Evolutionary conservation across 805 yeast species (phyloP), one percentile per base, ranked within the genome.

Genomic region (Hanseniaspora vineae): DNA sequence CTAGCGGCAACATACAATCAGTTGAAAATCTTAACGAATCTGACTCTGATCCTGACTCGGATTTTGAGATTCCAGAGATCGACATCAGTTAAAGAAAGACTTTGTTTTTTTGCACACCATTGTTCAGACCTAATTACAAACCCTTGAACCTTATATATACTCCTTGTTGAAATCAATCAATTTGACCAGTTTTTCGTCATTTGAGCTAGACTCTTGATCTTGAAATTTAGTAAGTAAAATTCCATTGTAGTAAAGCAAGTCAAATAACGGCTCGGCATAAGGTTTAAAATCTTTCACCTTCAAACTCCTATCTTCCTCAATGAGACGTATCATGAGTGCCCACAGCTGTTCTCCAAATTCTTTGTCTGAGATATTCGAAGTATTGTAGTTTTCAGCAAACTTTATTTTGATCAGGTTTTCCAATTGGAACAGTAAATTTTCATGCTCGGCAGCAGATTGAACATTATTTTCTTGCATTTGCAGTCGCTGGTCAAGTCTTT

Each of bases 41-140:
- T 33, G 15, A n/a, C 8, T 35, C 45, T 13, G 6, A 12, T 19
- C 29, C 44, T 15, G 65, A 52, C 39, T 58, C 62, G 17, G 66
- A 61, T 31, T 54, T 61, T 35, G 66, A 58, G 45, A 61, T 61
- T 32, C 66, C 66, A n/a, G 58, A 52, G 17, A 50, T 58, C 12
- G 50, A 55, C 14, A 15, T 58, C 11, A 37, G n/a, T n/a, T n/a
- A n/a, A n/a, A n/a, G 44, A 37, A 42, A 48, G 33, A 14, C 3
- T 5, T 46, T 3, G 29, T 14, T 35, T 14, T 20, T 11, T 18
- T 23, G 4, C 31, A 31, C 31, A 18, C 29, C 4, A 23, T 23
- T 23, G 6, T 23, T 23, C 29, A 8, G 4, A 23, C 8, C 8
- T 23, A 23, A 23, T 8, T 23, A 18, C 14, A 17, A 10, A 42